Evolutionary conservation across 2,329 filamentous ascomycete genomes (phyloP).

Genomic region (Lachnellula hyalina): DNA sequence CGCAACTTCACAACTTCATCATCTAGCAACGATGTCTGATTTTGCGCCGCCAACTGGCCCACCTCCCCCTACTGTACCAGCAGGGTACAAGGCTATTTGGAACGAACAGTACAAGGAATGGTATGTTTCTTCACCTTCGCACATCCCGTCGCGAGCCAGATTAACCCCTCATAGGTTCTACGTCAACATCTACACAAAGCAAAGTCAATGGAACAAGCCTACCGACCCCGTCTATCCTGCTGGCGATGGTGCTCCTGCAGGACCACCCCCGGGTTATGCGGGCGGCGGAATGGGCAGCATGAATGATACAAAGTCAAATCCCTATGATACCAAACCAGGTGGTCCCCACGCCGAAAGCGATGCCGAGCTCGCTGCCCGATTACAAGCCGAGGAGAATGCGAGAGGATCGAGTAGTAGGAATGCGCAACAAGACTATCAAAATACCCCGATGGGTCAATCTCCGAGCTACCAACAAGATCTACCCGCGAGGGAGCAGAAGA

Average conservation of each 20-base stretch:
- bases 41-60: slow-evolving; percentile 29
- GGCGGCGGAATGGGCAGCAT: slow-evolving; percentile 10
- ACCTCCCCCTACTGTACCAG: slow-evolving; percentile 53
- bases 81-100: slow-evolving; percentile 81
- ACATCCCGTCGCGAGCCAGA: background rate
- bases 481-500: slow-evolving; percentile 38
- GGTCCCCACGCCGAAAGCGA: slow-evolving; percentile 50
- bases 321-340: slow-evolving; percentile 46
- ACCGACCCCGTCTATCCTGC: slow-evolving; percentile 61
- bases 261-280: slow-evolving; percentile 58
- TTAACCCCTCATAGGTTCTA: slow-evolving; percentile 63
- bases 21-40: slow-evolving; percentile 23
- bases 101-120: slow-evolving; percentile 87
- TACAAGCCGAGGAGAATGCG: slow-evolving; percentile 81
- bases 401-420: slow-evolving; percentile 36
- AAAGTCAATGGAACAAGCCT: slow-evolving; percentile 86
- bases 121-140: slow-evolving; percentile 36
- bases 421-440: slow-evolving; percentile 22
- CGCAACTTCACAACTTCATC: background rate
- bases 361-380: slow-evolving; percentile 65
- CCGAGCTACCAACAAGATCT: slow-evolving; percentile 29
- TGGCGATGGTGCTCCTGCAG: slow-evolving; percentile 47
- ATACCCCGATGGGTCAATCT: slow-evolving; percentile 27
- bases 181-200: slow-evolving; percentile 81
- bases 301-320: slow-evolving; percentile 61